phyloP scores from a whole-genome alignment of 2,329 filamentous ascomycete genomes.

The Diaporthe aspalathi region DNA sequence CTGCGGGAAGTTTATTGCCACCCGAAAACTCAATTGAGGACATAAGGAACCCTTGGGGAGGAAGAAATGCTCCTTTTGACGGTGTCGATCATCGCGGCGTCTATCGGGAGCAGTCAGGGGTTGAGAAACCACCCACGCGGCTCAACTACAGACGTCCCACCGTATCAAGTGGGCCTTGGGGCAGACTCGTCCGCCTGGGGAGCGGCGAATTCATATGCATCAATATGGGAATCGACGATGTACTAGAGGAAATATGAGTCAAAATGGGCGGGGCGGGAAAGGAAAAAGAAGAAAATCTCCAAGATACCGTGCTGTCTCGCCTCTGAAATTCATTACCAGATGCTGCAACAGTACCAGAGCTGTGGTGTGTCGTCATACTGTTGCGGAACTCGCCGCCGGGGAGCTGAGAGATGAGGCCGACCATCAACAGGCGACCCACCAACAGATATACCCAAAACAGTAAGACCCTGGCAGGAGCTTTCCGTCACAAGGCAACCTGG shows the following conservation, averaged over 20 bases:
- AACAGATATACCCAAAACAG: background rate
- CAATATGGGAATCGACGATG: background rate
- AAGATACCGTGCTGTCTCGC: background rate
- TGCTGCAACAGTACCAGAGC: background rate
- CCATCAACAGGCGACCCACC: background rate
- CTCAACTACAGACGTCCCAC: slow-evolving; percentile 10
- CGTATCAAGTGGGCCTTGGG: slow-evolving; percentile 2
- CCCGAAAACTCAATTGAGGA: background rate
- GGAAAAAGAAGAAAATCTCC: background rate
- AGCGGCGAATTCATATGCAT: background rate
- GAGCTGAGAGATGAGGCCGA: background rate
- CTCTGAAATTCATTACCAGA: background rate
- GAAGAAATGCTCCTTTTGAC: background rate
- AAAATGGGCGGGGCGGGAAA: no score
- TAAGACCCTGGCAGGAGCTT: background rate
- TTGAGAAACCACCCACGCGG: slow-evolving; percentile 1
- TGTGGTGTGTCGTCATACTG: background rate
- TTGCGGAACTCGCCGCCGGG: background rate
- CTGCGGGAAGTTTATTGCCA: background rate
- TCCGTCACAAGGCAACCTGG: background rate
- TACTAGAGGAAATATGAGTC: no score
- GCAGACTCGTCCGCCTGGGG: background rate
- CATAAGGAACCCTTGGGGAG: background rate
- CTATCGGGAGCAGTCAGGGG: background rate
- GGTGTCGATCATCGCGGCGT: slow-evolving; percentile 9